Evolutionary conservation across 352 stramenopile genomes (phyloP), one percentile per base, ranked within the genome.

Genomic region (Globisporangium carolinianum): DNA sequence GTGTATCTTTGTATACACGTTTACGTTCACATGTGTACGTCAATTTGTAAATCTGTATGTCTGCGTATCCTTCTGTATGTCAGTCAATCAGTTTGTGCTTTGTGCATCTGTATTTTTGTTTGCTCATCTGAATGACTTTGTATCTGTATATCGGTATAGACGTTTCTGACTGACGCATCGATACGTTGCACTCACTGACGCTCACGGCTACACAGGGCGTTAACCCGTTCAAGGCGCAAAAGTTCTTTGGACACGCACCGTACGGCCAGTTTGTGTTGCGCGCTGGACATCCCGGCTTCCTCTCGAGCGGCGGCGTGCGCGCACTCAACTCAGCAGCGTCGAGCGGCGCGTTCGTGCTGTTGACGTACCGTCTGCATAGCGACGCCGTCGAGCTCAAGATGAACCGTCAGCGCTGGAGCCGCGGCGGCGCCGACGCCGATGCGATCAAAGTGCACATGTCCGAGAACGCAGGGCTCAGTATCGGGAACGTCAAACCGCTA

Each of bases 211-310:
- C 73, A 9, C 36, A 47, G 65, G 65, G 2, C 39, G 11, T 14
- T 12, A 71, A 80, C 18, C 68, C 68, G 8, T 85, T 71, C 58
- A 62, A 52, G 9, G 66, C 57, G 0, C 76, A 89, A 58, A 89
- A 87, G 57, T 86, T 89, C 62, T 89, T 89, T 42, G 79, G 79
- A 1, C 86, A 83, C 65, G 69, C 74, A 3, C 79, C 78, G 36
- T 84, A 89, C 55, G 79, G 76, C 3, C 79, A 89, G 45, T 89
- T 89, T 52, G 58, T 79, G 47, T 66, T 89, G 32, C 74, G 81
- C 47, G 72, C 65, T 10, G 76, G 73, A n/a, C 83, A 76, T 36
- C 76, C 79, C 3, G 70, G 68, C 1, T 86, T 87, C 56, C 76
- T 76, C 39, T 75, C 76, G 0, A 83, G 61, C 15, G 72, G 66